phyloP scores from a whole-genome alignment of 129 eudicot species.

The Helichrysum umbraculigerum region DNA sequence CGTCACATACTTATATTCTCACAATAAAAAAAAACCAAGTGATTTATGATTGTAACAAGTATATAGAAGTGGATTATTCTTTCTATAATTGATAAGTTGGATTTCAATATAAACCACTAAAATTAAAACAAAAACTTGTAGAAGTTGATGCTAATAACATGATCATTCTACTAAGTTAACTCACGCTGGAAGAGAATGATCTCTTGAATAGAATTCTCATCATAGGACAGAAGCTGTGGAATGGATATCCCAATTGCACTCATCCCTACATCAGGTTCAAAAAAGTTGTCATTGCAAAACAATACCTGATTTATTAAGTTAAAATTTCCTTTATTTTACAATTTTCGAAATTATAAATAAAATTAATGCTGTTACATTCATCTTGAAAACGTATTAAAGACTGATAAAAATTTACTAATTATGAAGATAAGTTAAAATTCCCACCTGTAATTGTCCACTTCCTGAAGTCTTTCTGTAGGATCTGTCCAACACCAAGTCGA shows the following conservation, averaged over 20 bases:
- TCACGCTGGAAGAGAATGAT: slow-evolving; percentile 61
- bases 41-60: no score
- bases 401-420: not conserved
- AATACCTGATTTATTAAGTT: not conserved
- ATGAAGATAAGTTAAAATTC: slow-evolving; percentile 15
- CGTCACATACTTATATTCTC: no score
- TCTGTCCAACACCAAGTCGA: slow-evolving; percentile 56
- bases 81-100: no score
- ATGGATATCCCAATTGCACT: slow-evolving; percentile 59
- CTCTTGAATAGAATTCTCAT: slow-evolving; percentile 50
- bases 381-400: not conserved
- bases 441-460: slow-evolving; percentile 65
- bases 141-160: not conserved
- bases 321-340: not conserved
- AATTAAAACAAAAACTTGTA: no score
- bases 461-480: slow-evolving; percentile 57
- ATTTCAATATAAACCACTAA: no score
- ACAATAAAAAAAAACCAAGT: no score
- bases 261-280: slow-evolving; percentile 54
- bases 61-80: no score
- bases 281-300: slow-evolving; percentile 2
- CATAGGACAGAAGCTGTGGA: slow-evolving; percentile 53
- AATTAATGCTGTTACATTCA: not conserved
- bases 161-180: not conserved
- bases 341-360: not conserved